Conservation (phyloP, 1,284 basidiomycete genomes). For the Cronartium quercuum region DNA sequence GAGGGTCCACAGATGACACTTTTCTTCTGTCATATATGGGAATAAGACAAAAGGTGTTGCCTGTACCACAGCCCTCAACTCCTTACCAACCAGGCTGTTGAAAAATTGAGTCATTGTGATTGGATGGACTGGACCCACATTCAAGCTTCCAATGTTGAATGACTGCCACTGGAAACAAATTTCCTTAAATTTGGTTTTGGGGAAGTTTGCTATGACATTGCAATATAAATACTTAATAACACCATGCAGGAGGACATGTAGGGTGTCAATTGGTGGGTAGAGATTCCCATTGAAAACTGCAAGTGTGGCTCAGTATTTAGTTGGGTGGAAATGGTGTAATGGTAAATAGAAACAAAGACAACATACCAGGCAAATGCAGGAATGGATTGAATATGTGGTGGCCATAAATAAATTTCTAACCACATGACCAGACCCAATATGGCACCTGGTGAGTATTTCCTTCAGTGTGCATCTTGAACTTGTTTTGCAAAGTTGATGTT, state of each 20-base stretch:
- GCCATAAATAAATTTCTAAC: neutral
- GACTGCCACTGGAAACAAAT: neutral
- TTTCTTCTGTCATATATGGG: too few species aligned
- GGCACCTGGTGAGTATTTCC: neutral
- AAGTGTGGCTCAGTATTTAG: neutral
- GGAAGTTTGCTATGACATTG: neutral
- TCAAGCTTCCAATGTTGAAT: neutral
- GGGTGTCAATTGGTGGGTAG: neutral
- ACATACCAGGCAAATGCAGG: neutral
- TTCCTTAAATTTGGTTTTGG: neutral
- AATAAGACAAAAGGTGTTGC: too few species aligned
- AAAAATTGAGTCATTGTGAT: too few species aligned
- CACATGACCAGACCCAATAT: neutral
- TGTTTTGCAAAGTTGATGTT: neutral
- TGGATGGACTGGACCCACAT: neutral
- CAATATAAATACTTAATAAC: neutral
- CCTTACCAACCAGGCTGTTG: too few species aligned
- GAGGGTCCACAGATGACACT: too few species aligned
- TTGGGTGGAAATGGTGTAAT: neutral
- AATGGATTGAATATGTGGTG: neutral
- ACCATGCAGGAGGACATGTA: neutral
- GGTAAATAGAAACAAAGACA: neutral
- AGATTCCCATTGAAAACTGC: conserved; percentile 1
- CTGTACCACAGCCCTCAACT: too few species aligned
- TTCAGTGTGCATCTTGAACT: neutral